These are phyloP conservation scores for Neoascochyta sp. DNA, from an alignment of 2,329 filamentous ascomycete genomes.

Conservation along the genomic window DNA sequence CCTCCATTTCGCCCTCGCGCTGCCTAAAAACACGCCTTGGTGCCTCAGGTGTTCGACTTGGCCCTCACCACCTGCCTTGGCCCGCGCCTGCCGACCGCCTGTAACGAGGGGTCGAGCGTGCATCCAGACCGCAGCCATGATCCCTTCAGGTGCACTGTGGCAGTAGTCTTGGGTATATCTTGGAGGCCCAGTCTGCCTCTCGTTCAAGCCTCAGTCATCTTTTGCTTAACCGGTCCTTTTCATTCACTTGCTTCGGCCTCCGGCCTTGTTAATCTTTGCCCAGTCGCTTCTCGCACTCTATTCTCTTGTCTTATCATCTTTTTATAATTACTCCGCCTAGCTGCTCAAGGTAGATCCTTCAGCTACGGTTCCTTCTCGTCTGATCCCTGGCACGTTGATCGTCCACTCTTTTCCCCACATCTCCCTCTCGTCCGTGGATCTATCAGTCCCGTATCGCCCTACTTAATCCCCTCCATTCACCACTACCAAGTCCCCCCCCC, in stretches of 20 bases:
- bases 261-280: conserved; percentile 7
- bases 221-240: conserved; percentile 8
- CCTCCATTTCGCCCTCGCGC: conserved; percentile 7
- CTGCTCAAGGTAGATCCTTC: conserved; percentile 13
- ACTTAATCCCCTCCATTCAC: conserved; percentile 3
- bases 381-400: conserved; percentile 12
- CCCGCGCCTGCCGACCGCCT: conserved; percentile 12
- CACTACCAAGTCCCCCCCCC: too few species aligned
- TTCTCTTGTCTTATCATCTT: conserved; percentile 6
- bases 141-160: conserved; percentile 1
- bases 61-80: conserved; percentile 18
- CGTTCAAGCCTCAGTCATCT: conserved; percentile 1
- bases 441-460: conserved; percentile 1
- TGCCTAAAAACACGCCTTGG: conserved; percentile 11
- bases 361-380: conserved; percentile 4
- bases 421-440: conserved; percentile 3
- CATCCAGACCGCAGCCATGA: conserved; percentile 2
- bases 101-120: conserved; percentile 4
- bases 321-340: conserved; percentile 11
- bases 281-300: conserved; percentile 2
- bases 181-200: conserved; percentile 5
- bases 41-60: conserved; percentile 26
- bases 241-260: conserved; percentile 5
- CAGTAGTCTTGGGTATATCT: conserved; percentile 11
- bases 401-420: conserved; percentile 7